Percentiles rank a stretch among this genome's conserved stretches.
These are phyloP conservation scores for Pseudoscleropodium purum DNA, from an alignment of 225 moss, liverwort and hornwort genomes.

Conservation along the genomic window DNA sequence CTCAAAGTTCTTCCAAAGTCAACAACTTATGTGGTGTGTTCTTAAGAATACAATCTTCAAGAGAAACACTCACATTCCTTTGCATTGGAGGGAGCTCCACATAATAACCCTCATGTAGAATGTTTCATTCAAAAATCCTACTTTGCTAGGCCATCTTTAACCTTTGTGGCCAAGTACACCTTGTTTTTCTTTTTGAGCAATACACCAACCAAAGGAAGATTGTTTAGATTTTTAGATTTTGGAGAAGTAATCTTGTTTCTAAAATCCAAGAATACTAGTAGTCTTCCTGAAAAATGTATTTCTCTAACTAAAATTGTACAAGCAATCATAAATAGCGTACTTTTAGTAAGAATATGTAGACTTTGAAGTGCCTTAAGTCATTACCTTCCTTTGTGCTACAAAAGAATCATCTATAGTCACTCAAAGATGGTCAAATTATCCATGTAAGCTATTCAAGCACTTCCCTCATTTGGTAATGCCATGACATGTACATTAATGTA, in stretches of 20 bases:
- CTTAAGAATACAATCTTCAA: background rate
- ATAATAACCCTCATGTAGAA: background rate
- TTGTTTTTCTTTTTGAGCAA: too few relatives aligned
- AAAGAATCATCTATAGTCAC: background rate
- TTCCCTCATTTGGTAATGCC: background rate
- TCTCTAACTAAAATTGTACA: fast-evolving
- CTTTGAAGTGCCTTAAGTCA: background rate
- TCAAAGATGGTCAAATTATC: background rate
- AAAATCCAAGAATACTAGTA: background rate
- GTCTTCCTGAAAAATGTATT: background rate
- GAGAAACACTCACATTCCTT: background rate
- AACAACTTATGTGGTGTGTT: background rate
- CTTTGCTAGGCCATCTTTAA: background rate
- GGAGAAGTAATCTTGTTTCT: fast-evolving
- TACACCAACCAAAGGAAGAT: too few relatives aligned
- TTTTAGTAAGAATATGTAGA: background rate
- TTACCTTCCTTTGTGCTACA: background rate
- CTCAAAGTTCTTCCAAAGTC: background rate
- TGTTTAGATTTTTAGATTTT: background rate
- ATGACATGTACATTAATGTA: background rate
- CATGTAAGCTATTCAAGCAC: background rate
- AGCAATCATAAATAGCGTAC: background rate
- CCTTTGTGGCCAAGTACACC: too few relatives aligned
- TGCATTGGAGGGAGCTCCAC: background rate
- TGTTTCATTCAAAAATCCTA: background rate